phyloP scores from a whole-genome alignment of 2,329 filamentous ascomycete species.

The Apiospora phragmitis region DNA sequence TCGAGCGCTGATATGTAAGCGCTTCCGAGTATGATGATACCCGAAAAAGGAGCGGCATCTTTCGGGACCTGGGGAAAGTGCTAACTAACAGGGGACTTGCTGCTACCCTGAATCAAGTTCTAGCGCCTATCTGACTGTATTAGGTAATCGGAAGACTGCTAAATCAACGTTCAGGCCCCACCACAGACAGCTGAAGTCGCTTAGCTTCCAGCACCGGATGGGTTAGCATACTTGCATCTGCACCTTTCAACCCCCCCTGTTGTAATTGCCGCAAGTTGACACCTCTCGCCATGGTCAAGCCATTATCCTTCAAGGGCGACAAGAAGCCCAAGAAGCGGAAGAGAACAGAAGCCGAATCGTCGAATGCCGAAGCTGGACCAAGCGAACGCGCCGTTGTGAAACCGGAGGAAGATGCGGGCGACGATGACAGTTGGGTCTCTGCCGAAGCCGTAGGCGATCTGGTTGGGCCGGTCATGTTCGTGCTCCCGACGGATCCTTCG shows the following conservation, averaged over 20 bases:
- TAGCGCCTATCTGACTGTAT: neutral
- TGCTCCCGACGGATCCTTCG: conserved; percentile 73
- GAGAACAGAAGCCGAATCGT: conserved; percentile 54
- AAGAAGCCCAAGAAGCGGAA: conserved; percentile 94
- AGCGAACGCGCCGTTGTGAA: conserved; percentile 35
- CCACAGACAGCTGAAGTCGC: neutral
- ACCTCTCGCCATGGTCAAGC: conserved; percentile 70
- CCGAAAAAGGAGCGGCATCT: conserved; percentile 13
- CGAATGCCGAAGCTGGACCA: conserved; percentile 36
- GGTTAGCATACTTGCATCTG: neutral
- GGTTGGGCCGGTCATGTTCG: conserved; percentile 78
- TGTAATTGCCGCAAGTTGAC: neutral
- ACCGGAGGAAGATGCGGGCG: conserved; percentile 31
- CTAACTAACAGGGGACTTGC: neutral
- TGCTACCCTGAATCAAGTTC: neutral
- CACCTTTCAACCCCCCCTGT: neutral
- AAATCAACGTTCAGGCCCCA: neutral
- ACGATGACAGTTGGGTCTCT: conserved; percentile 89
- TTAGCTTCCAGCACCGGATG: neutral
- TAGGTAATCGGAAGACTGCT: neutral
- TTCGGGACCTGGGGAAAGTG: conserved; percentile 1
- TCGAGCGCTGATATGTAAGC: neutral
- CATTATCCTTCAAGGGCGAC: conserved; percentile 94
- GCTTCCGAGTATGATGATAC: conserved; percentile 8
- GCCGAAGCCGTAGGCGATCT: conserved; percentile 76